Conservation (phyloP, 179 eudicot genomes). For the Gypsophila paniculata region DNA sequence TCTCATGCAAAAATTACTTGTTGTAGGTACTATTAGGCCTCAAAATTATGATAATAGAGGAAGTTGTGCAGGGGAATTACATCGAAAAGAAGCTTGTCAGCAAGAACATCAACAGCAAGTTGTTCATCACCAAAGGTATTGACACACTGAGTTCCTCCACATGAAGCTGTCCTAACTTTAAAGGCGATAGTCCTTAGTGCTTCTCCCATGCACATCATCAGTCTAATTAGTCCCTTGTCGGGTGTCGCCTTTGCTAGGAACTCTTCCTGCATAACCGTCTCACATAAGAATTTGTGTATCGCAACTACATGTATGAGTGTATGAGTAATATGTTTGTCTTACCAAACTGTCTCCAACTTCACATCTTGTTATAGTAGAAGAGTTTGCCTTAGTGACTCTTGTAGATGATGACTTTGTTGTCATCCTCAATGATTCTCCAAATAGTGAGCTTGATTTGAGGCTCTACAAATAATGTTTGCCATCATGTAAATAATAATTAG, state of each 20-base stretch:
- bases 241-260: slow-evolving; percentile 76
- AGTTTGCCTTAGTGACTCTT: slow-evolving; percentile 45
- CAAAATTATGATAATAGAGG: too few species aligned
- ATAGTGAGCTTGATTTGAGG: slow-evolving; percentile 73
- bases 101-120: slow-evolving; percentile 95
- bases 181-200: slow-evolving; percentile 85
- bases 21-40: too few species aligned
- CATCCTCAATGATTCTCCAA: slow-evolving; percentile 64
- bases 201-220: slow-evolving; percentile 94
- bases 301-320: neutral
- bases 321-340: slow-evolving; percentile 22
- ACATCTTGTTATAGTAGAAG: slow-evolving; percentile 54
- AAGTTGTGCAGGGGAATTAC: slow-evolving; percentile 26
- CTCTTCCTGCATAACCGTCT: slow-evolving; percentile 56
- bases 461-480: slow-evolving; percentile 38
- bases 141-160: slow-evolving; percentile 96
- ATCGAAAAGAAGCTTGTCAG: slow-evolving; percentile 92
- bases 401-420: slow-evolving; percentile 58
- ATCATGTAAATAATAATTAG: neutral
- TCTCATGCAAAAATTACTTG: neutral
- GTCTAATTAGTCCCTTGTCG: slow-evolving; percentile 76
- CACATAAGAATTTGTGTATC: too few species aligned
- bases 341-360: slow-evolving; percentile 97
- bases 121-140: slow-evolving; percentile 97
- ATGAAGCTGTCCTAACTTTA: slow-evolving; percentile 97